Percentiles rank a stretch among this genome's conserved stretches.
Conservation (phyloP, 75 land plant species). For the Picea sitchensis region DNA sequence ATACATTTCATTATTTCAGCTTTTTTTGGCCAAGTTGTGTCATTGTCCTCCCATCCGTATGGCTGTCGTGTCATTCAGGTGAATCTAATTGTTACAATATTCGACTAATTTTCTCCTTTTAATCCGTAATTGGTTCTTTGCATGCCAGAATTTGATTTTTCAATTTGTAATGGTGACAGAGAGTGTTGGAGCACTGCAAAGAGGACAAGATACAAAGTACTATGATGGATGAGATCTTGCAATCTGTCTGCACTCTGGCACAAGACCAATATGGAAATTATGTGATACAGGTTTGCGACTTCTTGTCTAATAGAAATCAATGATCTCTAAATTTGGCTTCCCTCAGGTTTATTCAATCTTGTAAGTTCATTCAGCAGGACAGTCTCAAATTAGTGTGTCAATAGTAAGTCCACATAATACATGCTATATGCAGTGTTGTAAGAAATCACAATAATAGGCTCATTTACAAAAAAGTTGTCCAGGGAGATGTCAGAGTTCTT, state of each 20-base stretch:
- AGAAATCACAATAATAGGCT: neutral
- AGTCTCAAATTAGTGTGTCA: too few relatives aligned
- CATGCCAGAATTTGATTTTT: too few relatives aligned
- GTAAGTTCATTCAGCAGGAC: neutral
- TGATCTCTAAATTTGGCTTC: constrained; percentile 1
- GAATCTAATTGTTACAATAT: neutral
- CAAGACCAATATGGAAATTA: constrained; percentile 75
- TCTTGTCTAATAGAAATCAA: neutral
- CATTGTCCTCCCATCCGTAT: constrained; percentile 70
- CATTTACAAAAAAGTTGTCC: neutral
- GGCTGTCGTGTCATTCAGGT: constrained; percentile 86
- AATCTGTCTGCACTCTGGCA: constrained; percentile 44
- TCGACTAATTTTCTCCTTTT: too few relatives aligned
- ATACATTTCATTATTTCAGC: constrained; percentile 67
- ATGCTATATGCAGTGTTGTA: neutral
- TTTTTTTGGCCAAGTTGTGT: constrained; percentile 61
- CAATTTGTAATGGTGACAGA: constrained; percentile 21
- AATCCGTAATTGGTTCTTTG: too few relatives aligned
- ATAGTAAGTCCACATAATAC: neutral
- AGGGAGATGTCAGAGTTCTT: neutral
- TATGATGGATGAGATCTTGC: constrained; percentile 69
- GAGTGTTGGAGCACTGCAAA: constrained; percentile 73
- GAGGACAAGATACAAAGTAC: constrained; percentile 47
- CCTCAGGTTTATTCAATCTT: neutral
- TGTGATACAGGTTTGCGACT: constrained; percentile 39